Conservation (phyloP, 2,329 filamentous ascomycete species). For the Eurotiales sp. region DNA sequence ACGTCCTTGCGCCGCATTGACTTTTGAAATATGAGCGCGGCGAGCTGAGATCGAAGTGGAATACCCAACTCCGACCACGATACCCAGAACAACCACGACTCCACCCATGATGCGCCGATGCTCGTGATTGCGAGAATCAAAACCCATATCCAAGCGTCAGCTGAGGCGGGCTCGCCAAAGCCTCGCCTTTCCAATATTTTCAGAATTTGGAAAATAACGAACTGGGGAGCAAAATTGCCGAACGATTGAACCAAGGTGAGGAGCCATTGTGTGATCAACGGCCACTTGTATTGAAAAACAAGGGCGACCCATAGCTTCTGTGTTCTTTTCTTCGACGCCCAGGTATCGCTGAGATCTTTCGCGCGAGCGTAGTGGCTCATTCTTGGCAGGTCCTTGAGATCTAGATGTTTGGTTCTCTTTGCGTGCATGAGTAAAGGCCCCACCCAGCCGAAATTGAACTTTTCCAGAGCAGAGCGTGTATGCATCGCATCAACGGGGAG, state of each 20-base stretch:
- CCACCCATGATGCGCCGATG: constrained; percentile 53
- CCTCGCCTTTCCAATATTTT: constrained; percentile 57
- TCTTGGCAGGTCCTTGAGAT: constrained; percentile 59
- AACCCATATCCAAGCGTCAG: constrained; percentile 62
- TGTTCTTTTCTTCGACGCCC: constrained; percentile 30
- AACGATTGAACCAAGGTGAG: constrained; percentile 53
- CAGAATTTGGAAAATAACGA: constrained; percentile 64
- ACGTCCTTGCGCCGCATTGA: constrained; percentile 71
- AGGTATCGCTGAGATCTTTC: constrained; percentile 51
- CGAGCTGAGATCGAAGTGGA: constrained; percentile 64
- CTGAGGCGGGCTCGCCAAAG: constrained; percentile 44
- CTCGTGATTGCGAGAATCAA: constrained; percentile 59
- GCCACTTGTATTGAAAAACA: constrained; percentile 53
- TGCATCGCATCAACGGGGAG: constrained; percentile 59
- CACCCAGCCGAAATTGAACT: constrained; percentile 64
- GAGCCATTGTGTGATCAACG: constrained; percentile 56
- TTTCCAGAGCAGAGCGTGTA: constrained; percentile 57
- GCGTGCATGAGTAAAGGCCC: constrained; percentile 53
- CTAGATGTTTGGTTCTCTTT: constrained; percentile 56
- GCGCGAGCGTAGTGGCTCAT: constrained; percentile 54
- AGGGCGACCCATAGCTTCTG: constrained; percentile 57
- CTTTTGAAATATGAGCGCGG: constrained; percentile 69
- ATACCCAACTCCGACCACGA: constrained; percentile 58
- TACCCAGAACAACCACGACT: constrained; percentile 63
- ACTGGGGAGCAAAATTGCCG: constrained; percentile 65